A percentile compares a stretch with the other conserved stretches of the same genome.
Conservation (phyloP, 192 early-diverging fungal genomes). For the Chytriomyces sp. region DNA sequence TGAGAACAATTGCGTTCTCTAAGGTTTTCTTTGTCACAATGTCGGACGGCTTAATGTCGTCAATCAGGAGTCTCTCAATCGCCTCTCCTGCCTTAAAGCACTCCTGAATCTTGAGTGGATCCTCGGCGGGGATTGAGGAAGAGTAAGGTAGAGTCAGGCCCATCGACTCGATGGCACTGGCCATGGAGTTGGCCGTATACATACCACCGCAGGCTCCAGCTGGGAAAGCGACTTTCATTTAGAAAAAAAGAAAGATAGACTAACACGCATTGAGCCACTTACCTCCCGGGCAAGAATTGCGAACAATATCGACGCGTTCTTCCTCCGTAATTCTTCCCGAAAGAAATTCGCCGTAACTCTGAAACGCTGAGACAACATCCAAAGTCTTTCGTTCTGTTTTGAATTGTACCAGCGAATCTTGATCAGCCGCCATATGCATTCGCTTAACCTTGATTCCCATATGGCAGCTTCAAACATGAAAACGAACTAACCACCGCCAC, state of each 20-base stretch:
- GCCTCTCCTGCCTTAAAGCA: conserved; percentile 81
- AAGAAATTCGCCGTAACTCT: conserved; percentile 91
- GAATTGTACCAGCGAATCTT: conserved; percentile 58
- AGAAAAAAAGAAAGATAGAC: too few species aligned
- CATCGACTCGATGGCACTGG: conserved; percentile 94
- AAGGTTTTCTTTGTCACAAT: conserved; percentile 96
- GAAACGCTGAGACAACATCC: conserved; percentile 98
- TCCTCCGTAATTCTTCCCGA: conserved; percentile 88
- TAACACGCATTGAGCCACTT: not conserved
- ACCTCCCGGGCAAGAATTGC: conserved; percentile 63
- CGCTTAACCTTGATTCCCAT: not conserved
- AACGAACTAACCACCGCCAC: conserved; percentile 33
- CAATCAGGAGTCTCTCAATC: conserved; percentile 87
- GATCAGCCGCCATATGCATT: too few species aligned
- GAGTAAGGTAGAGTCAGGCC: conserved; percentile 97
- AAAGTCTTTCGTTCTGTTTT: conserved; percentile 34
- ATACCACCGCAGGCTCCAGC: conserved; percentile 99
- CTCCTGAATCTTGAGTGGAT: conserved; percentile 86
- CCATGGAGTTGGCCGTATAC: conserved; percentile 99
- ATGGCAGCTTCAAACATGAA: not conserved
- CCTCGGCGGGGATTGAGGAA: conserved; percentile 90
- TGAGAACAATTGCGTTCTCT: conserved; percentile 93
- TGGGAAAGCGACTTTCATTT: not conserved
- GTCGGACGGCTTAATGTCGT: conserved; percentile 91
- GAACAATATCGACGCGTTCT: conserved; percentile 65